Evolutionary conservation across 2,329 filamentous ascomycete species (phyloP), one percentile per base, ranked within the genome.

Genomic region (Botryosphaeria dothidea): DNA sequence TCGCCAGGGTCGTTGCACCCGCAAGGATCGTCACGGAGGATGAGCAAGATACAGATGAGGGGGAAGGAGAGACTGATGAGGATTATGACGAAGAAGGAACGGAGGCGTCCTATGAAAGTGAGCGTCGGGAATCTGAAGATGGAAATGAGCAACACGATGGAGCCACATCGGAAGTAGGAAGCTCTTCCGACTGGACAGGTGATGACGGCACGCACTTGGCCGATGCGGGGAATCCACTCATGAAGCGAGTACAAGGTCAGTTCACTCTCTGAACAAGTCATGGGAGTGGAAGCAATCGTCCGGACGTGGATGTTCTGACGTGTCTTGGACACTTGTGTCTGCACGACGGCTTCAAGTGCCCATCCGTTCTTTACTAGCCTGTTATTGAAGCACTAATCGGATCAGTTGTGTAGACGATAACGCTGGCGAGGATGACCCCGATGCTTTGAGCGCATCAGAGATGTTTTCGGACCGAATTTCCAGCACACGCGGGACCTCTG

Each of bases 161-260:
- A 60, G 27, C 56, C 41, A 46, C 41, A 23, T 60, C 56, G 41
- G 38, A 60, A 46, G 25, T 36, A 7, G 56, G 41, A 21, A 49
- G 45, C 31, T 49, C 41, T 43, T 62, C 58, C 34, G 58, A 62
- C 57, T 61, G 15, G 57, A 61, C 41, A 9, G 7, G 21, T 29
- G 21, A 19, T 9, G 36, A 57, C 56, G n/a, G 41, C 8, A 21
- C 56, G 13, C 43, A 21, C 17, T 8, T 46, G 56, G 41, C 41
- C 56, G 41, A 46, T 48, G 23, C 56, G 25, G 41, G 27, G 56
- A 46, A 23, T 34, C 36, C 36, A 58, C 38, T 60, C 19, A 4
- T 60, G n/a, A 25, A 25, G 27, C 56, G 56, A 46, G 27, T 15
- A 34, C 31, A 34, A 34, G 31, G 31, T 34, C 31, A 34, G 31